Base-by-base conservation (phyloP, 176 grass and related monocot species). In the Guadua angustifolia region DNA sequence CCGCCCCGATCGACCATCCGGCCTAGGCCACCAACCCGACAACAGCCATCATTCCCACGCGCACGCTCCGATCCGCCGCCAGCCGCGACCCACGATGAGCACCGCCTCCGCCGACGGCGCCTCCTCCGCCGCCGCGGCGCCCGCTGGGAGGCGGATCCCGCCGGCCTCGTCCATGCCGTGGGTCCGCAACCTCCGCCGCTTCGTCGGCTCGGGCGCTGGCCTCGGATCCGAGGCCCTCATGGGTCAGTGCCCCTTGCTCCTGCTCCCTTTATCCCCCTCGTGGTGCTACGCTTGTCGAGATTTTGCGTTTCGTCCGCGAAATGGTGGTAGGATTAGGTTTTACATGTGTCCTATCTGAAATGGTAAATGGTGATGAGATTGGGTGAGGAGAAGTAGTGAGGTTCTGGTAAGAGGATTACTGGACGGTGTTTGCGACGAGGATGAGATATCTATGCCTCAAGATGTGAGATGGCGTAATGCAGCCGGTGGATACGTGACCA, bases 191-290 rank as follows among this genome's bases (percentile, higher is more conserved):
- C 93, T 98, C 73, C 93, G 96, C 62, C 93, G 87, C 53, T 98
- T 91, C 91, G 89, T 98, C 73, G 96, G 96, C 84, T 79, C 89
- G 55, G 96, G 96, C 45, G 63, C 93, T 58, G 89, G 89, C 56
- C 96, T 98, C 69, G 91, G 93, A 88, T 99, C 93, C 56, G 96
- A 99, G 87, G 89, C 93, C 29, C 91, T 92, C 36, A 95, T 95
- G 96, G 96, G 96, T 98, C 55, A 87, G 91, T 81, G 21, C 39
- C 57, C 26, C 69, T 38, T 39, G 38, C 79, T n/a, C 13, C 52
- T 17, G 16, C n/a, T 17, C 14, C 39, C 6, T 10, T 19, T 5
- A 35, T 4, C 0, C 24, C 58, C 5, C 15, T 3, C 26, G 6
- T n/a, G 1, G 25, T 8, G 24, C 9, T 49, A 43, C 26, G 78